These are phyloP conservation scores for Apocynum venetum DNA, from an alignment of 257 asterid species.

Conservation along the genomic window DNA sequence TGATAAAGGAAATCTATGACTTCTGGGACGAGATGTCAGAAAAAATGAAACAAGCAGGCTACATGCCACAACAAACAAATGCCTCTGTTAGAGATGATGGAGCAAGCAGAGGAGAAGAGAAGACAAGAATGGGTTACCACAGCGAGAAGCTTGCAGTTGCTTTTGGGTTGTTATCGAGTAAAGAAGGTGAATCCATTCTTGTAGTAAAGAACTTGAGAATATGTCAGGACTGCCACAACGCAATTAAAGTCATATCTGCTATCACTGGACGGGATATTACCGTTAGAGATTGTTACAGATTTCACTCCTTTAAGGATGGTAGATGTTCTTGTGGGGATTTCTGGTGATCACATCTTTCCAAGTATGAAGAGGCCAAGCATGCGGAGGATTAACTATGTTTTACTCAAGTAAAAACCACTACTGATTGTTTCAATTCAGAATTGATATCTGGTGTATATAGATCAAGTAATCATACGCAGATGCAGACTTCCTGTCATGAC, in stretches of 20 bases:
- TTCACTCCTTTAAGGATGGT: conserved; percentile 62
- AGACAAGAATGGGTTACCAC: conserved; percentile 43
- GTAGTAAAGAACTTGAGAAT: conserved; percentile 71
- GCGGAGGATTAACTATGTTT: background rate
- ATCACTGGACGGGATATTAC: conserved; percentile 53
- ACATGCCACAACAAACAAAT: conserved; percentile 43
- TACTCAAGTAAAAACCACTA: background rate
- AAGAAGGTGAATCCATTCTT: conserved; percentile 33
- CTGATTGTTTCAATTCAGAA: background rate
- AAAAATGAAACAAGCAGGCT: conserved; percentile 53
- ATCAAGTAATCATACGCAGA: background rate
- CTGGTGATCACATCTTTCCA: conserved; percentile 35
- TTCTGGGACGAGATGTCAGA: conserved; percentile 59
- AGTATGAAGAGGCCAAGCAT: background rate
- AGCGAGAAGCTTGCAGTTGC: conserved; percentile 75
- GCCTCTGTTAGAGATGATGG: conserved; percentile 38
- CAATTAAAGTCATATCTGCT: conserved; percentile 50
- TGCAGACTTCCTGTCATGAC: background rate
- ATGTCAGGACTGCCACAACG: conserved; percentile 66
- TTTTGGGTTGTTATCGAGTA: conserved; percentile 45
- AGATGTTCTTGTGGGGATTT: conserved; percentile 61
- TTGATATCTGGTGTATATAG: background rate
- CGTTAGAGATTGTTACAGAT: conserved; percentile 65
- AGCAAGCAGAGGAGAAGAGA: conserved; percentile 34
- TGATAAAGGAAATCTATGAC: conserved; percentile 42